phyloP scores from a whole-genome alignment of 495 filamentous ascomycete genomes.

The Penicillium goetzii region DNA sequence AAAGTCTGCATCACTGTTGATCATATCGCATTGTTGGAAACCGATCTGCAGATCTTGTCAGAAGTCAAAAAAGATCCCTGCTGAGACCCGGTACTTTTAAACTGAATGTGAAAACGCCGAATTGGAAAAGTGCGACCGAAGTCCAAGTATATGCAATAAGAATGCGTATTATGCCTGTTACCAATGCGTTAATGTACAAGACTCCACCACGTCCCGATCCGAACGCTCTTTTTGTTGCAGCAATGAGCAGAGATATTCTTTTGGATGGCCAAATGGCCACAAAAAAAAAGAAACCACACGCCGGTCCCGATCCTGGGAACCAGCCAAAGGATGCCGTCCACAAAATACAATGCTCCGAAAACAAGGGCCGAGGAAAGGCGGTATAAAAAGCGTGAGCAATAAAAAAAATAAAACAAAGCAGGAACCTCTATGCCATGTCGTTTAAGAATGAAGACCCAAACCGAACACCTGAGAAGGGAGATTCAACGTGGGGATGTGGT shows the following conservation, averaged over 20 bases:
- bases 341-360: conserved; percentile 39
- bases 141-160: conserved; percentile 21
- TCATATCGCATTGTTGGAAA: not conserved
- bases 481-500: conserved; percentile 40
- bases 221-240: conserved; percentile 28
- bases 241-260: conserved; percentile 30
- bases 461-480: conserved; percentile 55
- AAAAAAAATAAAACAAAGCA: conserved; percentile 34
- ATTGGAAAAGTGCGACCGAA: not conserved
- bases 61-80: not conserved
- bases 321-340: conserved; percentile 35
- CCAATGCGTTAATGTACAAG: conserved; percentile 48
- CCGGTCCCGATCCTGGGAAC: conserved; percentile 21
- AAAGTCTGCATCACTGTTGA: not conserved
- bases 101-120: not conserved
- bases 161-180: conserved; percentile 45
- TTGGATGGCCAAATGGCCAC: conserved; percentile 13
- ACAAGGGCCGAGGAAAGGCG: conserved; percentile 24
- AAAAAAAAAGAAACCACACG: conserved; percentile 23
- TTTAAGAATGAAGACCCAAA: conserved; percentile 43
- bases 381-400: conserved; percentile 34
- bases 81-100: not conserved
- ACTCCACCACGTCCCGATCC: conserved; percentile 20
- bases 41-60: not conserved
- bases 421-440: conserved; percentile 49